These are phyloP conservation scores for Ophiocordyceps unilateralis DNA, from an alignment of 2,329 filamentous ascomycete genomes.

Conservation along the genomic window DNA sequence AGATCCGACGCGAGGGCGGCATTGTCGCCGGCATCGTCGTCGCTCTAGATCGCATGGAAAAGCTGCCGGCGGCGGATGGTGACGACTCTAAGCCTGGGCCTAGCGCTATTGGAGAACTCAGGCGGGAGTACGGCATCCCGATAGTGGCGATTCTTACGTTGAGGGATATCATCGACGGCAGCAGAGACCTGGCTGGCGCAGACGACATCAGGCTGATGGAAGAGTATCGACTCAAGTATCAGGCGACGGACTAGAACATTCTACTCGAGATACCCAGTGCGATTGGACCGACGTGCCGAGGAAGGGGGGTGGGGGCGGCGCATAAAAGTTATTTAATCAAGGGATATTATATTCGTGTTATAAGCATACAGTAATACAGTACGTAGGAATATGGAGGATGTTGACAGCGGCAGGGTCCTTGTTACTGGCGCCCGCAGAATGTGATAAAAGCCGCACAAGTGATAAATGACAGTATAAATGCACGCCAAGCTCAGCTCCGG, in stretches of 20 bases:
- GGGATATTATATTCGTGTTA: no score
- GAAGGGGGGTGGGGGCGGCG: no score
- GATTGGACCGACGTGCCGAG: no score
- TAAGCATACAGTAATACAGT: no score
- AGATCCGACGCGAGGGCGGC: slow-evolving; percentile 75
- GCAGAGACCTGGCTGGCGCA: slow-evolving; percentile 42
- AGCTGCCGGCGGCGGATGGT: slow-evolving; percentile 44
- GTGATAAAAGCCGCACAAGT: no score
- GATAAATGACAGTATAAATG: no score
- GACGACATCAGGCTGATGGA: slow-evolving; percentile 50
- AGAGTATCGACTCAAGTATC: slow-evolving; percentile 54
- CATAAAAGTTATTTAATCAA: no score
- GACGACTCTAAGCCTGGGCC: slow-evolving; percentile 53
- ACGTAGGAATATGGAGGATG: no score
- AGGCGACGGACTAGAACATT: slow-evolving; percentile 32
- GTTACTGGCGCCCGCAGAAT: no score
- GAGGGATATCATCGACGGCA: slow-evolving; percentile 61
- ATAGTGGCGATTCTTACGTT: slow-evolving; percentile 72
- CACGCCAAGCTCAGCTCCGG: no score
- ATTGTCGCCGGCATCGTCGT: slow-evolving; percentile 76
- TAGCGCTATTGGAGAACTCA: slow-evolving; percentile 75
- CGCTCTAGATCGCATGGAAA: slow-evolving; percentile 75
- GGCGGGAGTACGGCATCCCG: slow-evolving; percentile 67
- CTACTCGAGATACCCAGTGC: no score
- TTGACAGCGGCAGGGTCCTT: no score